Percentiles rank a stretch among this genome's conserved stretches.
phyloP scores from a whole-genome alignment of 2,329 filamentous ascomycete genomes.

The Exophiala mesophila region DNA sequence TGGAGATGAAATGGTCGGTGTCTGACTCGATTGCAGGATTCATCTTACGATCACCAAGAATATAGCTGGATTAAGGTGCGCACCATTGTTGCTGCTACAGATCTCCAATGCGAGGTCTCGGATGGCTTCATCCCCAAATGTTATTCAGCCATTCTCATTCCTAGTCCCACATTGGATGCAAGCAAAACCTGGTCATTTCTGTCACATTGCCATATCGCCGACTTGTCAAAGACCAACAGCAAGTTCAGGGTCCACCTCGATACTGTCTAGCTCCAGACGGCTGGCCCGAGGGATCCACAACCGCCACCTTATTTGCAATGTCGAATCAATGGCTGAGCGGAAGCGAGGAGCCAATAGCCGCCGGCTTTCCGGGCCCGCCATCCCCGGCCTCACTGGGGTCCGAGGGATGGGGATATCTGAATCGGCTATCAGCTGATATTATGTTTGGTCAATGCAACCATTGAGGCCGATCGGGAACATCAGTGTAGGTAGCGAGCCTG shows the following conservation, averaged over 20 bases:
- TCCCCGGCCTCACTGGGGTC: conserved; percentile 1
- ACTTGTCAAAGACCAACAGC: conserved; percentile 4
- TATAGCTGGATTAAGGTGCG: conserved; percentile 1
- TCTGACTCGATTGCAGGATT: conserved; percentile 5
- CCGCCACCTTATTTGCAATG: conserved; percentile 5
- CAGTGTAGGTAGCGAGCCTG: conserved; percentile 2
- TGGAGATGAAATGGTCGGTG: conserved; percentile 3
- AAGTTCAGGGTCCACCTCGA: conserved; percentile 1
- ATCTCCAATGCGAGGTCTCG: conserved; percentile 2
- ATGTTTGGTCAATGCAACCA: conserved; percentile 2
- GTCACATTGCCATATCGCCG: conserved; percentile 6
- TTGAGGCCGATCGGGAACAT: conserved; percentile 5
- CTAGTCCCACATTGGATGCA: conserved; percentile 4
- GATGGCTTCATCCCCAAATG: conserved; percentile 1
- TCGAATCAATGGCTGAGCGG: conserved; percentile 4
- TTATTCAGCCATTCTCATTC: conserved; percentile 5
- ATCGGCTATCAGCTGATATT: conserved; percentile 3
- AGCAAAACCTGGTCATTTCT: conserved; percentile 3
- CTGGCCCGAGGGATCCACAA: conserved; percentile 4
- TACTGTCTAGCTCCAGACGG: not conserved
- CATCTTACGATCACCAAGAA: conserved; percentile 1
- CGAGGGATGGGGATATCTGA: conserved; percentile 2
- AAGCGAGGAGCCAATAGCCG: conserved; percentile 4
- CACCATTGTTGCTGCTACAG: conserved; percentile 4
- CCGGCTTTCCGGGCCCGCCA: not conserved